These are phyloP conservation scores for Ceratocystis diversiconidia DNA, from an alignment of 2,329 filamentous ascomycete genomes.

Conservation along the genomic window DNA sequence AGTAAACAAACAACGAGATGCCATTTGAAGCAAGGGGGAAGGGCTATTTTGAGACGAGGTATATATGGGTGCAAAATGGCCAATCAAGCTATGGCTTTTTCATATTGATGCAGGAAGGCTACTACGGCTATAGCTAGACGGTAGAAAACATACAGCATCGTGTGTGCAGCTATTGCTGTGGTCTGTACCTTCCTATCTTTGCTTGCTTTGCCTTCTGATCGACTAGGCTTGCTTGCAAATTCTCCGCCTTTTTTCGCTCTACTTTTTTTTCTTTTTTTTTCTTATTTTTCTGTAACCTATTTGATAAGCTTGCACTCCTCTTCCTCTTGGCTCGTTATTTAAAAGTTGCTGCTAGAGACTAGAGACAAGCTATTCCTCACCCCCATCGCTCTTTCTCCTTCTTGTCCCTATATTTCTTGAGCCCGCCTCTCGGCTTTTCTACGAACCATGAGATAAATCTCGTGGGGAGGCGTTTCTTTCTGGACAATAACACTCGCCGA, in stretches of 20 bases:
- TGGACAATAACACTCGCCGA: not conserved
- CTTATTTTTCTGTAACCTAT: not conserved
- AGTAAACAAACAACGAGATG: too few relatives aligned
- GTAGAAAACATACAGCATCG: too few relatives aligned
- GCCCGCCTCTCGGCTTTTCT: not conserved
- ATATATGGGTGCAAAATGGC: too few relatives aligned
- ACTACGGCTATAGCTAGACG: too few relatives aligned
- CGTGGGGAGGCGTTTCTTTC: not conserved
- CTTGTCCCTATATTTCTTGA: not conserved
- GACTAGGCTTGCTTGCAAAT: not conserved
- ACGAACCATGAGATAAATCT: not conserved
- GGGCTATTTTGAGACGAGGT: too few relatives aligned
- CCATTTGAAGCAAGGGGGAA: too few relatives aligned
- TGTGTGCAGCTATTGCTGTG: not conserved
- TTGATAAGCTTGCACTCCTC: not conserved
- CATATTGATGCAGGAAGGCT: too few relatives aligned
- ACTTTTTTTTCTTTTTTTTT: not conserved
- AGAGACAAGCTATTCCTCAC: not conserved
- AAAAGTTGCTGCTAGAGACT: not conserved
- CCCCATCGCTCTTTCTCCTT: not conserved
- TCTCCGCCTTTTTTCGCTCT: not conserved
- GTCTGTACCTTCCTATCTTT: not conserved
- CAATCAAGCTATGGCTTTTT: too few relatives aligned
- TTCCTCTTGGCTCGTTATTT: not conserved
- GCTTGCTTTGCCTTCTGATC: not conserved